These are phyloP conservation scores for Saccharomyces uvarum DNA, from an alignment of 1,139 yeast genomes.

Conservation along the genomic window DNA sequence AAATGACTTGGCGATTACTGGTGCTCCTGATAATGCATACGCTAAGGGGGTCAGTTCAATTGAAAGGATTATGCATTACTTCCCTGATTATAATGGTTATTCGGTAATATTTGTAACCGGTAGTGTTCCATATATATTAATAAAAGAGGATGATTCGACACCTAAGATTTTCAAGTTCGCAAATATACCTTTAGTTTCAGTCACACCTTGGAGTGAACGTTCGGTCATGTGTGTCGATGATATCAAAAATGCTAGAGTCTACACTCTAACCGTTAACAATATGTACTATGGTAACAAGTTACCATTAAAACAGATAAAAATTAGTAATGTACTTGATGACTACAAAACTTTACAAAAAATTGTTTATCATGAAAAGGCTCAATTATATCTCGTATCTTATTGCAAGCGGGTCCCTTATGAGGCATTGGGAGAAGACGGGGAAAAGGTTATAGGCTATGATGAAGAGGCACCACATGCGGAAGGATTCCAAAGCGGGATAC, in stretches of 20 bases:
- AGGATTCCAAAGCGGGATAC: conserved; percentile 52
- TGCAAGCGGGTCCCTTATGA: conserved; percentile 52
- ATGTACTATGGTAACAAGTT: conserved; percentile 55
- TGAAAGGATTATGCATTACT: conserved; percentile 59
- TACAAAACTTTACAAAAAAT: conserved; percentile 64
- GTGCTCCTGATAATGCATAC: conserved; percentile 73
- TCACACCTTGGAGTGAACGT: conserved; percentile 33
- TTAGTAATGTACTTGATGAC: conserved; percentile 31
- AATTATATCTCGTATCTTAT: conserved; percentile 60
- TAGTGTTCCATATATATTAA: conserved; percentile 57
- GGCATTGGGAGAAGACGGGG: conserved; percentile 71
- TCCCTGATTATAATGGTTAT: conserved; percentile 51
- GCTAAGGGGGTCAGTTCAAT: conserved; percentile 55
- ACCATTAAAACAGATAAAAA: conserved; percentile 47
- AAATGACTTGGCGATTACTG: conserved; percentile 46
- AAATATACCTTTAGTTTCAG: conserved; percentile 54
- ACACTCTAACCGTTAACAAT: conserved; percentile 35
- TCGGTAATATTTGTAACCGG: conserved; percentile 70
- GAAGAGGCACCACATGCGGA: conserved; percentile 45
- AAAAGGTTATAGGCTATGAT: conserved; percentile 52
- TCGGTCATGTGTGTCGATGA: conserved; percentile 63
- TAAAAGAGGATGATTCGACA: conserved; percentile 55
- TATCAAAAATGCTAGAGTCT: conserved; percentile 62
- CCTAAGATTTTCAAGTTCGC: conserved; percentile 67
- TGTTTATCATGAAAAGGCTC: conserved; percentile 63